Percentiles rank a stretch among this genome's conserved stretches.
These are phyloP conservation scores for Biscutella laevigata DNA, from an alignment of 441 rosid genomes.

Conservation along the genomic window DNA sequence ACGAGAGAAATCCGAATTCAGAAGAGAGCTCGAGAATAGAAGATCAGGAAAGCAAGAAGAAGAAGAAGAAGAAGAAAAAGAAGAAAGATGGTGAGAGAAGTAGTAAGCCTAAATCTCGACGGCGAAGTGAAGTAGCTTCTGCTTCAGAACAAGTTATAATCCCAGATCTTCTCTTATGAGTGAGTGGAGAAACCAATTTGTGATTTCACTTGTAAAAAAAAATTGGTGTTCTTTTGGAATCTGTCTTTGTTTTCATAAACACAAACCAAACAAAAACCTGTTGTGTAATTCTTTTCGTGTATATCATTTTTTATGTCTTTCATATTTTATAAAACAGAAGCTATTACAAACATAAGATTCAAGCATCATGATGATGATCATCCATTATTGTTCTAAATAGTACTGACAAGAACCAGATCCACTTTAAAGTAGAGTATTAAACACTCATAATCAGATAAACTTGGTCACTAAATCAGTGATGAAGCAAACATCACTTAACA, in stretches of 20 bases:
- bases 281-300: conserved; percentile 20
- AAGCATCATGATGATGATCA: background rate
- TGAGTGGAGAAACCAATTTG: background rate
- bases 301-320: background rate
- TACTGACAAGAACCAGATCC: background rate
- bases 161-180: conserved; percentile 64
- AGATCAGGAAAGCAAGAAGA: conserved; percentile 29
- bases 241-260: background rate
- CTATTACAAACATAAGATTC: background rate
- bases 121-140: conserved; percentile 21
- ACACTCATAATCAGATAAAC: conserved; percentile 1
- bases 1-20: conserved; percentile 29
- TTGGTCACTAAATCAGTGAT: background rate
- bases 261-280: background rate
- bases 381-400: background rate
- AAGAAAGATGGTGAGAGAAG: conserved; percentile 39
- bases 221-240: background rate
- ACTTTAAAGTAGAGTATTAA: background rate
- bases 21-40: conserved; percentile 13
- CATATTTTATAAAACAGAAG: background rate
- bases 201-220: too few species aligned
- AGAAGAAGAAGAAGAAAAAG: conserved; percentile 35
- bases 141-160: conserved; percentile 35
- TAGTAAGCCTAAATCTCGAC: conserved; percentile 41
- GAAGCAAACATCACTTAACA: conserved; percentile 29